phyloP scores from a whole-genome alignment of 257 asterid genomes.

The Penstemon barbatus region DNA sequence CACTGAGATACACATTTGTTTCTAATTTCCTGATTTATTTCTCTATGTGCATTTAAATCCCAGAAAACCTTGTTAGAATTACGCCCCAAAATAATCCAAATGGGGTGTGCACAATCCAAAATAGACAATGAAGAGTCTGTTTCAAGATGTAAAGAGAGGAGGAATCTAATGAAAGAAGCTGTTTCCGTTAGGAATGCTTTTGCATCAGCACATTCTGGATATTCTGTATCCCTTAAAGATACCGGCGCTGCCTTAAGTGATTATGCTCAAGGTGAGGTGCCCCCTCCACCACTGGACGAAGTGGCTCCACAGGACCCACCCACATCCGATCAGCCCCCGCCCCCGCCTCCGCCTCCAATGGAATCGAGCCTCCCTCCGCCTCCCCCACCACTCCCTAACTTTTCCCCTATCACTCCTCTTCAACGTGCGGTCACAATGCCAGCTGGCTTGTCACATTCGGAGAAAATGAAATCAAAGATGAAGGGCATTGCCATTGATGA shows the following conservation, averaged over 20 bases:
- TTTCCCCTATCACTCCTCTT: constrained; percentile 76
- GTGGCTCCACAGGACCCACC: constrained; percentile 42
- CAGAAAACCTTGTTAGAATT: constrained; percentile 27
- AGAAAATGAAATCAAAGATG: constrained; percentile 49
- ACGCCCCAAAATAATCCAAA: constrained; percentile 27
- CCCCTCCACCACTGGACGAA: constrained; percentile 47
- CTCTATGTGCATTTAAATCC: background rate
- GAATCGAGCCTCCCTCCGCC: constrained; percentile 76
- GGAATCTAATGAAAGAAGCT: constrained; percentile 84
- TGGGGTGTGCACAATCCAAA: constrained; percentile 95
- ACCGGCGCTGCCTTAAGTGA: constrained; percentile 96
- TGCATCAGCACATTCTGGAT: constrained; percentile 92
- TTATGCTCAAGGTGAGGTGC: constrained; percentile 83
- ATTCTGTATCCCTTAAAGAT: constrained; percentile 72
- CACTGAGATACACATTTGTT: background rate
- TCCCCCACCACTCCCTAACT: constrained; percentile 83
- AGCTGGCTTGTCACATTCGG: constrained; percentile 47
- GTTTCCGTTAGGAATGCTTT: constrained; percentile 80
- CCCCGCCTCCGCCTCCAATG: constrained; percentile 67
- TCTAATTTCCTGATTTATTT: background rate
- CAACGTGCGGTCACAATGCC: constrained; percentile 88
- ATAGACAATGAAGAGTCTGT: constrained; percentile 93
- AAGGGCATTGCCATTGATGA: constrained; percentile 50
- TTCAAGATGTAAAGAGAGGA: constrained; percentile 83
- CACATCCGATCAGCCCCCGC: constrained; percentile 47